Percentiles rank a stretch among this genome's conserved stretches.
Evolutionary conservation across 2,329 filamentous ascomycete species (phyloP).

Genomic region (Sporothrix globosa): DNA sequence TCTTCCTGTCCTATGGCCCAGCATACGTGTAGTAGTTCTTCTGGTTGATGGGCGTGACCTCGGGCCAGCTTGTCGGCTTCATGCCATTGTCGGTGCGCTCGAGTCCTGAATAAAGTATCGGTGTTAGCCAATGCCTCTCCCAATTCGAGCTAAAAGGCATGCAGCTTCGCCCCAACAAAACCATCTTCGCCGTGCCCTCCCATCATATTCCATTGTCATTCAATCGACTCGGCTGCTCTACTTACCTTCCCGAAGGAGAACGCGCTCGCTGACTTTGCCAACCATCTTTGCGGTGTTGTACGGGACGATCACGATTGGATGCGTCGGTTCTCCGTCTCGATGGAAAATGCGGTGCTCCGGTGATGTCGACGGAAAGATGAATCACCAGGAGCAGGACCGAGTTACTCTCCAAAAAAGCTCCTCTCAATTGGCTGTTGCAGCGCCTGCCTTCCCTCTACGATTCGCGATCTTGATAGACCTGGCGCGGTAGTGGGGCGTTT

Average conservation of each 20-base stretch:
- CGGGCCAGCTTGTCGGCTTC: conserved; percentile 92
- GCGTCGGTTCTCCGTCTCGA: background rate
- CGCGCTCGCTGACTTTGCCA: conserved; percentile 67
- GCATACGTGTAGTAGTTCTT: conserved; percentile 98
- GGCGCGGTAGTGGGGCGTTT: conserved; percentile 9
- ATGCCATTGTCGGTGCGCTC: conserved; percentile 98
- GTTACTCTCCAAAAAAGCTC: conserved; percentile 4
- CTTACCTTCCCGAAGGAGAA: conserved; percentile 65
- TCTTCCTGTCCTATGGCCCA: background rate
- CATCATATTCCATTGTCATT: background rate
- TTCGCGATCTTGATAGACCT: conserved; percentile 33
- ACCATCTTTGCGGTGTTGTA: conserved; percentile 53
- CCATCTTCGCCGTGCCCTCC: background rate
- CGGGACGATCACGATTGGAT: background rate
- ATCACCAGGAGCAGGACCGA: conserved; percentile 24
- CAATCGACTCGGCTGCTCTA: conserved; percentile 25
- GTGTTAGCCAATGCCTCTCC: conserved; percentile 4
- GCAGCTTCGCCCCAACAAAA: background rate
- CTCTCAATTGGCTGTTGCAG: conserved; percentile 12
- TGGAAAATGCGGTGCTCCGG: background rate
- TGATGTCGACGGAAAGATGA: background rate
- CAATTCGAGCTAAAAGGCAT: too few species aligned
- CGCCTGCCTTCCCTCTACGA: conserved; percentile 4
- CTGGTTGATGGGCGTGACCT: conserved; percentile 92
- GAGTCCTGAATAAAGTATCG: conserved; percentile 63